These are phyloP conservation scores for Haplosporangium sp. DNA, from an alignment of 371 early-diverging fungal genomes.

Conservation along the genomic window DNA sequence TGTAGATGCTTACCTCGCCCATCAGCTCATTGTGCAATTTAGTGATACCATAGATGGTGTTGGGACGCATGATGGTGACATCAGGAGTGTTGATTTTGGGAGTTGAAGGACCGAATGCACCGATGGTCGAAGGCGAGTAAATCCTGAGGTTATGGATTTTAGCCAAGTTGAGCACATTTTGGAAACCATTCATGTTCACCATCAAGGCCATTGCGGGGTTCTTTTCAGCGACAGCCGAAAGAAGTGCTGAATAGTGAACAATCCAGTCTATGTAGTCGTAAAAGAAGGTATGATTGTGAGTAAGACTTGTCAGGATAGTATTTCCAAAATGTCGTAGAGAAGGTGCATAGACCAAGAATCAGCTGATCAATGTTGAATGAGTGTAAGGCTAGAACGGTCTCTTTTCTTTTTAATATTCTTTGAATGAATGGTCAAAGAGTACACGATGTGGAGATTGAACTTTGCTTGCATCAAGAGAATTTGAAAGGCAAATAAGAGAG, in stretches of 20 bases:
- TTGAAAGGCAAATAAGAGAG: neutral
- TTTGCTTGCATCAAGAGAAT: neutral
- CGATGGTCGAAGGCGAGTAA: conserved; percentile 70
- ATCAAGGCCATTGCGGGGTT: conserved; percentile 62
- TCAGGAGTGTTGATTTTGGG: conserved; percentile 69
- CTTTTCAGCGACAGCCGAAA: conserved; percentile 70
- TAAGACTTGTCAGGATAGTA: neutral
- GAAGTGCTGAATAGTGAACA: conserved; percentile 69
- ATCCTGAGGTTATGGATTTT: conserved; percentile 63
- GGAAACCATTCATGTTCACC: conserved; percentile 70
- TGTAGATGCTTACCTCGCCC: conserved; percentile 58
- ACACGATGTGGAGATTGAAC: conserved; percentile 20
- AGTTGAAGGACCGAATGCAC: conserved; percentile 71
- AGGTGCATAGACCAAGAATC: too few relatives aligned
- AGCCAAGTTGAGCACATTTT: conserved; percentile 68
- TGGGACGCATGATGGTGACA: conserved; percentile 68
- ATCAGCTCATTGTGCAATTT: conserved; percentile 71
- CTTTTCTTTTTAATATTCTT: neutral
- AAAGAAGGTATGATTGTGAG: neutral
- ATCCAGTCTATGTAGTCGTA: conserved; percentile 59
- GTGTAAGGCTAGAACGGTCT: neutral
- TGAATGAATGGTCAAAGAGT: too few relatives aligned
- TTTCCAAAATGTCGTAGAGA: neutral
- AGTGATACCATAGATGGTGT: conserved; percentile 74
- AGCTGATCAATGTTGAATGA: too few relatives aligned